Evolutionary conservation across 768 basidiomycete genomes (phyloP), one percentile per base, ranked within the genome.

Genomic region (Psilocybe sp.): DNA sequence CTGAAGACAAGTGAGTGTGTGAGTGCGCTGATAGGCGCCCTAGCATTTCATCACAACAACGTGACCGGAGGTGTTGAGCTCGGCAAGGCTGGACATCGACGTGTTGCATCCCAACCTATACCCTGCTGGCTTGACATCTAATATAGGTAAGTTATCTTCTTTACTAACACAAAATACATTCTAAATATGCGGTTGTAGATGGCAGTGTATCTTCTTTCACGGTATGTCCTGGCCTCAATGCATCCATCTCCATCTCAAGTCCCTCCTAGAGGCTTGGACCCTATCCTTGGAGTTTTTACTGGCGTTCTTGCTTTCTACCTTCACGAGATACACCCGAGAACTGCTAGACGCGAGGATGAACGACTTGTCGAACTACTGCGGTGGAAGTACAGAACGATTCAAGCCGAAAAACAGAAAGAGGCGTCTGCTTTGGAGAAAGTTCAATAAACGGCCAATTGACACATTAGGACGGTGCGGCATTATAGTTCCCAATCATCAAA

Each of bases 301-400:
- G 91, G 91, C 11, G 64, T 80, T 36, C 66, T 91, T 38, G 91
- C 91, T 5, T 92, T 83, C 64, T 84, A 89, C 63, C 79, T 93
- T 34, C 80, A 87, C 64, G 90, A 93, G 63, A 85, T 74, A 23
- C 81, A 92, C 65, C 91, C 90, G 5, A 81, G 90, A 35, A 87
- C 83, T 4, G 82, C 78, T 8, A 72, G 82, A 13, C 70, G 78
- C 0, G 68, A 73, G 19, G 80, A 84, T 5, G 72, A 87, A 51
- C 76, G 75, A 41, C 66, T 93, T 32, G 39, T 61, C 4, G 65
- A 74, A 23, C 77, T 92, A 15, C 41, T 85, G 19, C 68, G 62
- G 34, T 90, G 89, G 89, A 92, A 88, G 66, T 81, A 78, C 73
- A 68, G 64, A 4, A 80, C 79, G 56, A 74, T 69, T 41, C 71